Conservation (phyloP, 257 asterid species). For the Solanum tarapatanum region DNA sequence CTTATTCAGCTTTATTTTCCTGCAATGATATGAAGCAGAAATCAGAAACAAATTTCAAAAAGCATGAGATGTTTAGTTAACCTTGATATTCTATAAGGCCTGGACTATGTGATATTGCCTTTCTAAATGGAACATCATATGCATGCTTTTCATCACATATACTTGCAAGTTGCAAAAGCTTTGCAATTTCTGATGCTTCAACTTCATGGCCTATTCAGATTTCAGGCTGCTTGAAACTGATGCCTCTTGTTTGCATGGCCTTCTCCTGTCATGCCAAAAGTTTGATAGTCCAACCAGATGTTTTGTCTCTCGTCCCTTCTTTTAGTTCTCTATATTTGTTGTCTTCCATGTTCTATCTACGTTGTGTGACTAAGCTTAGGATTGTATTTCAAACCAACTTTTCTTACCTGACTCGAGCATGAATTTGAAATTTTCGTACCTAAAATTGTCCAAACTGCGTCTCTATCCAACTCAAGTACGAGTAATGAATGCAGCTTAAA, state of each 20-base stretch:
- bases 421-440: neutral
- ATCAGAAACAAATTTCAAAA: neutral
- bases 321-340: neutral
- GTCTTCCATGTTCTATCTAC: neutral
- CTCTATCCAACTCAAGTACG: neutral
- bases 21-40: neutral
- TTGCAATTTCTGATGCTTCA: neutral
- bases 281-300: neutral
- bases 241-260: neutral
- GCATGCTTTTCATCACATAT: neutral
- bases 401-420: neutral
- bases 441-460: rapidly evolving
- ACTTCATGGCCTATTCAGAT: neutral
- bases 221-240: neutral
- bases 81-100: neutral
- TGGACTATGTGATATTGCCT: neutral
- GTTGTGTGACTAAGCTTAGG: neutral
- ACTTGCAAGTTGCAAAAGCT: neutral
- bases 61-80: neutral
- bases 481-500: neutral
- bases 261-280: neutral
- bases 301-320: neutral
- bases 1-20: neutral
- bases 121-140: neutral
- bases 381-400: neutral